A percentile compares a stretch with the other conserved stretches of the same genome.
phyloP scores from a whole-genome alignment of 2,329 filamentous ascomycete genomes.

The Erysiphe pisi region DNA sequence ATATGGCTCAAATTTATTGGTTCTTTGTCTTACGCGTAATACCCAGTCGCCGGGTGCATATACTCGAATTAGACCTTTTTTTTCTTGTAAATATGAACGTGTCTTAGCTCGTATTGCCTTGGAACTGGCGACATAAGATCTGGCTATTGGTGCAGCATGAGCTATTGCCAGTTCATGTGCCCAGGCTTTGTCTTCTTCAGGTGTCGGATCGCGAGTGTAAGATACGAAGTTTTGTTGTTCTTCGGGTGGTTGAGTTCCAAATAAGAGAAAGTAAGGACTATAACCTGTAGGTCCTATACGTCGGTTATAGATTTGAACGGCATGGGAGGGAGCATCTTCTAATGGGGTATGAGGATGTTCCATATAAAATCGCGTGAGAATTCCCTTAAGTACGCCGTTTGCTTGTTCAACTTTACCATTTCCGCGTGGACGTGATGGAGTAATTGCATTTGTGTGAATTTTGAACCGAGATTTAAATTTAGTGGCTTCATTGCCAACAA shows the following conservation, averaged over 20 bases:
- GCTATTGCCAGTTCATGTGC: background rate
- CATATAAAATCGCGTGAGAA: background rate
- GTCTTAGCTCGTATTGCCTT: background rate
- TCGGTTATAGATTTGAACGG: background rate
- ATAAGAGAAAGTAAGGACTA: background rate
- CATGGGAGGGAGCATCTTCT: background rate
- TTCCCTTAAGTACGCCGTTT: conserved; percentile 9
- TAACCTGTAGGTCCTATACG: background rate
- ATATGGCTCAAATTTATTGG: too few relatives aligned
- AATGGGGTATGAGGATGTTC: background rate
- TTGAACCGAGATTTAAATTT: background rate
- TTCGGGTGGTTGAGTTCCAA: background rate
- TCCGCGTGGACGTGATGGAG: background rate
- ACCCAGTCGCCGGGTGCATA: too few relatives aligned
- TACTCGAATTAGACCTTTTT: background rate
- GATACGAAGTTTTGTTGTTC: background rate
- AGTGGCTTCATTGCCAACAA: background rate
- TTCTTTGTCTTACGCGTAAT: too few relatives aligned
- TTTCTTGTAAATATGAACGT: background rate
- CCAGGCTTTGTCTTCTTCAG: background rate
- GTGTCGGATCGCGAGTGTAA: background rate
- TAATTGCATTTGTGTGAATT: background rate
- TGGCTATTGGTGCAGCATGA: conserved; percentile 1
- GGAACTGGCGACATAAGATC: background rate
- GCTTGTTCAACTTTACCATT: conserved; percentile 11